These are phyloP conservation scores for Acarospora socialis DNA, from an alignment of 2,329 filamentous ascomycete genomes.

Conservation along the genomic window DNA sequence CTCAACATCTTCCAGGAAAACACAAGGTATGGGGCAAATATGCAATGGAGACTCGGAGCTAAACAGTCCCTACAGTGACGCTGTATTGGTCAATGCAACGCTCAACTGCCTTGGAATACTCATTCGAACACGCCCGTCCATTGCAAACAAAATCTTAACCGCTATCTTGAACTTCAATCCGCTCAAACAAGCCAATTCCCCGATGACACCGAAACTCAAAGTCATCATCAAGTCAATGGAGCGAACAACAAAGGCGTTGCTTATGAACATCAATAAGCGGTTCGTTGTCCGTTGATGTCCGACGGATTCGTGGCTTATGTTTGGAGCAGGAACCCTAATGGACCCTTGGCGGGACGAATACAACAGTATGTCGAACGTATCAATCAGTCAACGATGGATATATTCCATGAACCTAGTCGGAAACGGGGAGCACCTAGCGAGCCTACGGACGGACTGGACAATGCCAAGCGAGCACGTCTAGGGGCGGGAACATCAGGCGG, in stretches of 20 bases:
- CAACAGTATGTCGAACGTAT: conserved; percentile 77
- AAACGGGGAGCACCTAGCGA: conserved; percentile 64
- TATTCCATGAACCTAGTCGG: conserved; percentile 62
- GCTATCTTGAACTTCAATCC: conserved; percentile 86
- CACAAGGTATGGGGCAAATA: conserved; percentile 47
- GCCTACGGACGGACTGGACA: conserved; percentile 56
- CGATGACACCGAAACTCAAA: conserved; percentile 63
- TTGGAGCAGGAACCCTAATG: conserved; percentile 57
- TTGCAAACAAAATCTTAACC: conserved; percentile 73
- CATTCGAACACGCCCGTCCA: conserved; percentile 64
- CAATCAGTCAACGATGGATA: conserved; percentile 60
- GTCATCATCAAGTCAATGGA: conserved; percentile 89
- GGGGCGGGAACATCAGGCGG: conserved; percentile 36
- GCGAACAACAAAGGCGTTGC: conserved; percentile 71
- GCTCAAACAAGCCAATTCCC: conserved; percentile 60
- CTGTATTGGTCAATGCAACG: conserved; percentile 76
- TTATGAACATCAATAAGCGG: conserved; percentile 72
- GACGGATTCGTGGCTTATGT: neutral
- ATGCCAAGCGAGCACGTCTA: conserved; percentile 66
- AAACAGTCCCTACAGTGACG: conserved; percentile 46
- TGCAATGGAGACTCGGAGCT: neutral
- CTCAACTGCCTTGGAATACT: conserved; percentile 76
- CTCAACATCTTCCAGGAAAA: conserved; percentile 75
- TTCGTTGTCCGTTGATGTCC: conserved; percentile 25
- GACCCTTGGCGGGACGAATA: conserved; percentile 61